Evolutionary conservation across 139 green algal species (phyloP).

Genomic region (Chlamydomonas sphaeroides): DNA sequence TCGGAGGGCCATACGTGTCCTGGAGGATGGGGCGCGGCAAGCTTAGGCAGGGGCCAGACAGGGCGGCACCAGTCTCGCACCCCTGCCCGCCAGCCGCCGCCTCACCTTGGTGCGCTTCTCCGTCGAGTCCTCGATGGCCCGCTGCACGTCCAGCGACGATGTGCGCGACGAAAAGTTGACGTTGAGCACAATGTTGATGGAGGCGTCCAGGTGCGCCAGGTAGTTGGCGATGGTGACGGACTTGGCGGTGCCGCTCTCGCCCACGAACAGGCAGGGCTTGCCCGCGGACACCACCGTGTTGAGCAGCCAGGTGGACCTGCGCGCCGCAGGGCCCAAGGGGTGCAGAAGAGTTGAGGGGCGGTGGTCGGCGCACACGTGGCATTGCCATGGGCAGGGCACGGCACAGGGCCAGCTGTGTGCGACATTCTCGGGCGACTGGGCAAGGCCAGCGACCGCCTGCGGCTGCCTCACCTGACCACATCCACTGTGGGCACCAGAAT

Average conservation of each 20-base stretch:
- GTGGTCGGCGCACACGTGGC: no score
- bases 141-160: conserved; percentile 73
- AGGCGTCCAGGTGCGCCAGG: conserved; percentile 58
- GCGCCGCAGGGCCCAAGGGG: no score
- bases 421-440: neutral
- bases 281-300: conserved; percentile 53
- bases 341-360: no score
- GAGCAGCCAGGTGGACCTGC: conserved; percentile 73
- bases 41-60: neutral
- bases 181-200: conserved; percentile 68
- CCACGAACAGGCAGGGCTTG: conserved; percentile 81
- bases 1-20: conserved; percentile 83
- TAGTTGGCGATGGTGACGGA: conserved; percentile 79
- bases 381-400: no score
- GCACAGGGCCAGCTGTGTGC: no score
- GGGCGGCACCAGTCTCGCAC: neutral
- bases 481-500: conserved; percentile 91
- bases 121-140: conserved; percentile 74
- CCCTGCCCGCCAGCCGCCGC: neutral
- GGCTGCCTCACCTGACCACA: no score
- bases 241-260: conserved; percentile 84
- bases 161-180: conserved; percentile 84
- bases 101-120: conserved; percentile 84
- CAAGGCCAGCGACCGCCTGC: neutral
- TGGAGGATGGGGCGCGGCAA: neutral